Percentiles rank a stretch among this genome's conserved stretches.
Conservation (phyloP, 208 protist species). For the Strigomonas galati region DNA sequence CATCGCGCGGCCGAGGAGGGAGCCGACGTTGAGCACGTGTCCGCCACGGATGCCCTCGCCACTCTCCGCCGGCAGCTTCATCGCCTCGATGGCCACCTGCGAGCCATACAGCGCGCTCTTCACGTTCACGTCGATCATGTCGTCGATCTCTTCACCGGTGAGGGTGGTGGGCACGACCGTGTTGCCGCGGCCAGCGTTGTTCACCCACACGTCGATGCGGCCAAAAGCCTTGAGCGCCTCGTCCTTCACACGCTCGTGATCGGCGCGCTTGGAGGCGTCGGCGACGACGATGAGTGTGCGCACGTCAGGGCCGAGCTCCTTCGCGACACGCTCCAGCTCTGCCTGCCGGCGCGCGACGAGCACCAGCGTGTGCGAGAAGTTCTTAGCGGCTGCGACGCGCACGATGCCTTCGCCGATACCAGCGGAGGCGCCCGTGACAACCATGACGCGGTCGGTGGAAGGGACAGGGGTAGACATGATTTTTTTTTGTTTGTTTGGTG, state of each 20-base stretch:
- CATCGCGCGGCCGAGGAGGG: conserved; percentile 10
- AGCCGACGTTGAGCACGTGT: conserved; percentile 12
- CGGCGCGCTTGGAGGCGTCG: conserved; percentile 11
- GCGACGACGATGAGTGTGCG: not conserved
- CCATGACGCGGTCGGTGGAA: conserved; percentile 13
- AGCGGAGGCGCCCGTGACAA: conserved; percentile 14
- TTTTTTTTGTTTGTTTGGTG: conserved; percentile 11
- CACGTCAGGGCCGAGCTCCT: not conserved
- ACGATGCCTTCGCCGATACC: conserved; percentile 18
- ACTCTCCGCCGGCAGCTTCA: not conserved
- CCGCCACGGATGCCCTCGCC: conserved; percentile 2
- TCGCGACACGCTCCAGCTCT: conserved; percentile 11
- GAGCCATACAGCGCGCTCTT: conserved; percentile 15
- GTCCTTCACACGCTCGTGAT: not conserved
- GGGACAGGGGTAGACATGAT: no score
- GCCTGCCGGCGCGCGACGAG: conserved; percentile 12
- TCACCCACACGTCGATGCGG: conserved; percentile 16
- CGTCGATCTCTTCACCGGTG: conserved; percentile 8
- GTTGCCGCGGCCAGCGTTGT: conserved; percentile 16
- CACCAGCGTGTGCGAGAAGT: conserved; percentile 9
- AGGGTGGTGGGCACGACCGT: conserved; percentile 2
- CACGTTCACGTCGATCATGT: conserved; percentile 17
- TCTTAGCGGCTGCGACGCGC: not conserved
- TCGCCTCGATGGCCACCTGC: conserved; percentile 11
- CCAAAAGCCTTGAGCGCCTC: conserved; percentile 14